Conservation (phyloP, 2,329 filamentous ascomycete species). For the Talaromyces albobiverticillius region DNA sequence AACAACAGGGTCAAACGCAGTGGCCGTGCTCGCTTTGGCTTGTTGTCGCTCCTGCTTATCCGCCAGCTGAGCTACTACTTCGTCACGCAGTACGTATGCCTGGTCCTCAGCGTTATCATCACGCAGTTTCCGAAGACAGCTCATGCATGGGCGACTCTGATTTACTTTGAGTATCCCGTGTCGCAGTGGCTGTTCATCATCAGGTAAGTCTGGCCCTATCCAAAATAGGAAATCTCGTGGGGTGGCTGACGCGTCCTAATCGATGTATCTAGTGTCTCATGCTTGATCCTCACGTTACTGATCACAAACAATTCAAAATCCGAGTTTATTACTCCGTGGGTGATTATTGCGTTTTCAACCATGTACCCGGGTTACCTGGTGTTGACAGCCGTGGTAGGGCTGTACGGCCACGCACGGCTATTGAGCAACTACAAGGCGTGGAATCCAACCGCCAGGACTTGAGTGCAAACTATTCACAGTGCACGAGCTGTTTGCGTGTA, state of each 20-base stretch:
- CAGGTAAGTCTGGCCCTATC: constrained; percentile 26
- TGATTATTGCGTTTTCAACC: constrained; percentile 43
- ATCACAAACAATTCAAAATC: constrained; percentile 46
- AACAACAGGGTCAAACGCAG: constrained; percentile 31
- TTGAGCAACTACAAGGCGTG: constrained; percentile 45
- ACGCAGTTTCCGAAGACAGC: constrained; percentile 43
- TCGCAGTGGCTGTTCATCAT: constrained; percentile 47
- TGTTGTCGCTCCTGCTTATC: constrained; percentile 45
- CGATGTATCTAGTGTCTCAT: constrained; percentile 33
- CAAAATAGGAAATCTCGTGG: too few relatives aligned
- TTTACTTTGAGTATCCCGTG: constrained; percentile 49
- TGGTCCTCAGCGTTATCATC: constrained; percentile 47
- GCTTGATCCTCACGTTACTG: constrained; percentile 43
- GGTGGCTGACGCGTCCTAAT: not conserved
- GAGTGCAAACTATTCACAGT: not conserved
- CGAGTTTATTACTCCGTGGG: constrained; percentile 42
- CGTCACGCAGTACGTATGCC: constrained; percentile 49
- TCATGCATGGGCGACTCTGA: constrained; percentile 35
- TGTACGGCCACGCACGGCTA: constrained; percentile 47
- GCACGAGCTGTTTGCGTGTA: too few relatives aligned
- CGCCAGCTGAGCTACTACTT: constrained; percentile 49
- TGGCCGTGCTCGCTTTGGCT: constrained; percentile 39
- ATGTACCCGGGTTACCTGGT: constrained; percentile 45
- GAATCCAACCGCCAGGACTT: constrained; percentile 42
- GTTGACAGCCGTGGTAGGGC: constrained; percentile 43